Percentiles rank a stretch among this genome's conserved stretches.
Evolutionary conservation across 495 filamentous ascomycete genomes (phyloP).

Genomic region (Neurospora intermedia): DNA sequence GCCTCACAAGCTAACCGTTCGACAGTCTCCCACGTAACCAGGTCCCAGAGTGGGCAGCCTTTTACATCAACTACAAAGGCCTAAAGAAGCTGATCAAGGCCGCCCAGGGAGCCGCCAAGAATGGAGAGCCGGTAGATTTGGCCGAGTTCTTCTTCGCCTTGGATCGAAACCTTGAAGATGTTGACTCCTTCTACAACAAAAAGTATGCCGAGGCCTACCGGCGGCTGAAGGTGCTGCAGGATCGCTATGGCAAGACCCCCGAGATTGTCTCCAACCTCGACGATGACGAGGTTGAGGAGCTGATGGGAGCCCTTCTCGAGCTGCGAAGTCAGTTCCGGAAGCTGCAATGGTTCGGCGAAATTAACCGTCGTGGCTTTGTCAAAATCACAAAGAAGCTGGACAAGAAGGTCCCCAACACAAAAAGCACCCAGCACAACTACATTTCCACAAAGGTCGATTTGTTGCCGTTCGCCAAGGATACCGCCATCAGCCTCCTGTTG

Average conservation of each 20-base stretch:
- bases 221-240: slow-evolving; percentile 71
- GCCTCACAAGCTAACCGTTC: slow-evolving; percentile 9
- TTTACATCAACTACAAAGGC: slow-evolving; percentile 93
- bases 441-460: slow-evolving; percentile 80
- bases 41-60: slow-evolving; percentile 88
- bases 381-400: slow-evolving; percentile 98
- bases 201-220: slow-evolving; percentile 76
- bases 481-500: slow-evolving; percentile 51
- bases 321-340: slow-evolving; percentile 78
- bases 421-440: slow-evolving; percentile 61
- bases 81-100: slow-evolving; percentile 91
- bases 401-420: slow-evolving; percentile 65
- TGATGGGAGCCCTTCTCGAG: slow-evolving; percentile 80
- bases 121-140: slow-evolving; percentile 66
- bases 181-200: slow-evolving; percentile 92
- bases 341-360: slow-evolving; percentile 94
- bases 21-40: slow-evolving; percentile 77
- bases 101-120: slow-evolving; percentile 48
- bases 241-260: slow-evolving; percentile 60
- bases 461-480: slow-evolving; percentile 72
- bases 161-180: slow-evolving; percentile 91
- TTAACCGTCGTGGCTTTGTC: slow-evolving; percentile 86
- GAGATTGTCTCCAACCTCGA: slow-evolving; percentile 41
- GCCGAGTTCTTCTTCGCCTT: slow-evolving; percentile 89
- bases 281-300: slow-evolving; percentile 74